These are phyloP conservation scores for Botryotinia globosa DNA, from an alignment of 2,329 filamentous ascomycete species.

Conservation along the genomic window DNA sequence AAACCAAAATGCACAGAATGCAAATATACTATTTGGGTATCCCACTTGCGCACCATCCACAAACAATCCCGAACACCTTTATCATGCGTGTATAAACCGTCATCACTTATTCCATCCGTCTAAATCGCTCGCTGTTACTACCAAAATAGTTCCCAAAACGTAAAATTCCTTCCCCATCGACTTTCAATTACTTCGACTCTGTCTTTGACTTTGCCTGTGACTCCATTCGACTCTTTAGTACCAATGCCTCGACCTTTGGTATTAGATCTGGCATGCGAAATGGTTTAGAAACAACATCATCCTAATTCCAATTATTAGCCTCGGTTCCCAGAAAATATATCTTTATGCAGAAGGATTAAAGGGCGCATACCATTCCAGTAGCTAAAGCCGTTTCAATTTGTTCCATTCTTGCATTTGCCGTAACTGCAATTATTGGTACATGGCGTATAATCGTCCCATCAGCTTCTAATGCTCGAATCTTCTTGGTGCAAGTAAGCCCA, in stretches of 20 bases:
- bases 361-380: slow-evolving; percentile 63
- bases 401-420: slow-evolving; percentile 72
- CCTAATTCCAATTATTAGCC: slow-evolving; percentile 43
- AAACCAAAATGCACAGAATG: background rate
- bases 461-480: slow-evolving; percentile 65
- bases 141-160: background rate
- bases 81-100: background rate
- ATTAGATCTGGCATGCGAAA: slow-evolving; percentile 72
- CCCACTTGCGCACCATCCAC: background rate
- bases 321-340: background rate
- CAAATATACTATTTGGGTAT: background rate
- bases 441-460: slow-evolving; percentile 60
- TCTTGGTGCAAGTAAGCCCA: slow-evolving; percentile 68
- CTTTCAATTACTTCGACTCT: background rate
- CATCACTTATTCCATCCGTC: background rate
- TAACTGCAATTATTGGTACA: slow-evolving; percentile 80
- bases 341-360: background rate
- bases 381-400: slow-evolving; percentile 69
- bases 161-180: background rate
- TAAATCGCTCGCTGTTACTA: background rate
- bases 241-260: slow-evolving; percentile 58
- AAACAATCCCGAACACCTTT: slow-evolving; percentile 3
- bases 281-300: slow-evolving; percentile 76
- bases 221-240: slow-evolving; percentile 23
- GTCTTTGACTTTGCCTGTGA: background rate